phyloP scores from a whole-genome alignment of 2,329 filamentous ascomycete species.

The Calonectria honghensis region DNA sequence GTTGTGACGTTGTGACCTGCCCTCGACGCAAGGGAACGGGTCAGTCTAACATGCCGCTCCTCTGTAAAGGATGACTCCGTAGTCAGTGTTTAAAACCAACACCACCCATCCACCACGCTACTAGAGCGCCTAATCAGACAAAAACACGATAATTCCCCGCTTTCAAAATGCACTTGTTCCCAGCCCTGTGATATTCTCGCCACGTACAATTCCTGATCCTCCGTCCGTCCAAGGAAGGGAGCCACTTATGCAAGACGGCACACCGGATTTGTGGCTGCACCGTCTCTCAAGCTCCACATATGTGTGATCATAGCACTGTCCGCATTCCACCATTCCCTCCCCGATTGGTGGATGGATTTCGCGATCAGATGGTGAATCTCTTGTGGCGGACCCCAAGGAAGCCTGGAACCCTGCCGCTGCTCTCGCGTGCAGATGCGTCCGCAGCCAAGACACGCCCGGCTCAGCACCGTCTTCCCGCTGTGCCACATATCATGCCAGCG shows the following conservation, averaged over 20 bases:
- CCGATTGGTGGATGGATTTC: background rate
- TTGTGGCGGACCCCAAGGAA: background rate
- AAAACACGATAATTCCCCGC: background rate
- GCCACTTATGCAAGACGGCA: constrained; percentile 12
- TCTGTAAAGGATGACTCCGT: background rate
- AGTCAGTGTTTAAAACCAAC: constrained; percentile 1
- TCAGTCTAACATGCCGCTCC: background rate
- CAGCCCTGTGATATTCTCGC: background rate
- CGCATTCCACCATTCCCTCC: background rate
- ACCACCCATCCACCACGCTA: constrained; percentile 3
- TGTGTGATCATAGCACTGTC: background rate
- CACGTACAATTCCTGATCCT: background rate
- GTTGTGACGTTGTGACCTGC: background rate
- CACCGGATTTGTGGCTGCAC: constrained; percentile 8
- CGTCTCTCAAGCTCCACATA: background rate
- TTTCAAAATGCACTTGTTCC: background rate
- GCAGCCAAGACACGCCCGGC: background rate
- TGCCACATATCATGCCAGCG: background rate
- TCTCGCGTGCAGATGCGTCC: background rate
- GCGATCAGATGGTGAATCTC: background rate
- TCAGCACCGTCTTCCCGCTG: background rate
- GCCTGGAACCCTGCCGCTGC: background rate
- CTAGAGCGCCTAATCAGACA: constrained; percentile 2
- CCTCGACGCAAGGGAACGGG: background rate
- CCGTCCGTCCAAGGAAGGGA: background rate